Evolutionary conservation across 768 basidiomycete genomes (phyloP), one percentile per base, ranked within the genome.

Genomic region (Guyanaporus albipodus): DNA sequence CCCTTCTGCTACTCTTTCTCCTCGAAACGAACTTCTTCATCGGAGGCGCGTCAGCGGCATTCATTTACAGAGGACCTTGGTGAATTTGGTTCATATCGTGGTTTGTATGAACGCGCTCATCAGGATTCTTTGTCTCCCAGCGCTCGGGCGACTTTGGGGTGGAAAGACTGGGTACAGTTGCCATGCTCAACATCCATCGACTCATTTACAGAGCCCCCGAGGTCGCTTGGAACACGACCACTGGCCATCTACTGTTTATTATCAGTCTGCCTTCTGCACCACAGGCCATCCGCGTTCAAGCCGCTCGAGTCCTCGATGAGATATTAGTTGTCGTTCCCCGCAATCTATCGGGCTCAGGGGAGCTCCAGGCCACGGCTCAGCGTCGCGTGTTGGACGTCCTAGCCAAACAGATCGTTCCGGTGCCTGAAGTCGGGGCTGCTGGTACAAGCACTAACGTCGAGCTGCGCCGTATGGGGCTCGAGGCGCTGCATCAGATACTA

Each of bases 71-170:
- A 79, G 82, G 39, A 85, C 85, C 3, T 67, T 88, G 70, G 88
- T 90, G 52, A 58, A 86, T 71, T 48, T 6, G 17, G 1, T 41
- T 44, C 46, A 18, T 18, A 34, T 18, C n/a, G 17, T 9, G 10
- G 33, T 33, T 43, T 0, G 24, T 26, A 8, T 35, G 38, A n/a
- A 27, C 14, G 26, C 46, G 28, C 35, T 49, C 49, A 37, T 45
- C 6, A 31, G 7, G 41, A 22, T 47, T 44, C 27, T 37, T 15
- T 6, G 23, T 24, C n/a, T 53, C 38, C 19, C 49, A 92, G 88
- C 78, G 87, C n/a, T 78, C 87, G 0, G 90, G 89, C 0, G 95
- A 99, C 53, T 98, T 96, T 70, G 90, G 91, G n/a, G 84, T 97
- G 46, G 79, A 79, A 49, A 91, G 90, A 60, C 70, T 97, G 19